Base-by-base conservation (phyloP, 768 basidiomycete species). In the Pleurotus ostreatus region DNA sequence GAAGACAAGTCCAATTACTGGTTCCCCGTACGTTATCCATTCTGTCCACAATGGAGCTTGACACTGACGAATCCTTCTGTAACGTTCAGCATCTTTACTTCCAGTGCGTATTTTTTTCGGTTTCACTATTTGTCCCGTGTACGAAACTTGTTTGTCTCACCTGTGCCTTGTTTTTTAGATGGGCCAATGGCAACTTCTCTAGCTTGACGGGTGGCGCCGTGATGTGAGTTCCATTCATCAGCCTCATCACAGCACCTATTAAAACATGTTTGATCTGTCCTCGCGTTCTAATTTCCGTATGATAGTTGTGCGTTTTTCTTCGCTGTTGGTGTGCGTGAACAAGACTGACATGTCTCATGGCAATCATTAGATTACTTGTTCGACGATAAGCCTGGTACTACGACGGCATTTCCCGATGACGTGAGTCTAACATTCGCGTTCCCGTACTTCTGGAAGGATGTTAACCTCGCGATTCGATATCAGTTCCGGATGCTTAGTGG, bases 401-500 rank as follows among this genome's bases (percentile, higher is more conserved):
- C 78, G 1, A 80, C 77, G 1, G 74, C 78, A 4, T 83, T 83
- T 64, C 81, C 81, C 25, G 80, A 81, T 66, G 72, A 83, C 63
- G 80, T 80, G 45, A 66, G 75, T 68, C 18, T 9, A 18, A 16
- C 43, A 47, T 45, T 46, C 34, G 45, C 30, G 8, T 9, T 34
- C 8, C 30, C 30, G 8, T 34, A 34, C 8, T 34, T 11, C 30
- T 9, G 30, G 30, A 34, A 34, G 8, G 30, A 9, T 11, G 30
- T 2, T 34, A 11, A 34, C 30, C 30, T 34, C 11, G 30, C 30
- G 30, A 8, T 53, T 48, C 22, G 48, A 26, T n/a, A 34, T 8
- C 57, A 81, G 80, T 78, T 82, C 66, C 75, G 79, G 56, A 81
- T 81, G 79, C 60, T 85, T 25, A 74, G 71, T 53, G 81, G 81